Conservation (phyloP, 2,329 filamentous ascomycete genomes). For the Elsinoe perseae region DNA sequence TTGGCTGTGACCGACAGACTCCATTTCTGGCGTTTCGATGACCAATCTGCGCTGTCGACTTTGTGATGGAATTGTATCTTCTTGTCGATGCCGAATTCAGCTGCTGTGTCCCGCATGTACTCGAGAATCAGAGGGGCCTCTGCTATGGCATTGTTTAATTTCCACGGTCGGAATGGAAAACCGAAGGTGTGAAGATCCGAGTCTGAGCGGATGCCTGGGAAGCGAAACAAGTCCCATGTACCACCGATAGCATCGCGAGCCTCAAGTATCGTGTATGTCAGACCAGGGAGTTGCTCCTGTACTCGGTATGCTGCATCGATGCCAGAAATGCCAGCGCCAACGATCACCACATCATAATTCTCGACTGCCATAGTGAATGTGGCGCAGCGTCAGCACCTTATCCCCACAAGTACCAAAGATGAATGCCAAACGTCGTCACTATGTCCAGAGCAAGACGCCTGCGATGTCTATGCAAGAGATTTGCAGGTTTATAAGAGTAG, state of each 20-base stretch:
- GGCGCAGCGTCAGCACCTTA: neutral
- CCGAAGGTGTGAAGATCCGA: conserved; percentile 45
- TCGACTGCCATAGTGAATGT: conserved; percentile 7
- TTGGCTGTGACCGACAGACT: conserved; percentile 34
- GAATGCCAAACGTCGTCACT: too few relatives aligned
- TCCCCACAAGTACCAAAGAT: neutral
- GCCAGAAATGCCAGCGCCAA: conserved; percentile 68
- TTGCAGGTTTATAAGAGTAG: too few relatives aligned
- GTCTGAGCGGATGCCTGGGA: conserved; percentile 53
- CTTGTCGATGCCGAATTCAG: conserved; percentile 39
- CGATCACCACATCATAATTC: conserved; percentile 46
- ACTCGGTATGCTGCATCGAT: conserved; percentile 64
- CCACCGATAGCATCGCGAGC: conserved; percentile 59
- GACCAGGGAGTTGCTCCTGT: conserved; percentile 41
- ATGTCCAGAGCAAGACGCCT: too few relatives aligned
- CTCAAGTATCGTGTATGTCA: conserved; percentile 61
- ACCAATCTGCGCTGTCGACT: conserved; percentile 37
- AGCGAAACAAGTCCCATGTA: conserved; percentile 72
- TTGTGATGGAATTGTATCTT: conserved; percentile 39
- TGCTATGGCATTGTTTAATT: conserved; percentile 40
- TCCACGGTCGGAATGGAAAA: conserved; percentile 66
- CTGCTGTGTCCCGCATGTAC: conserved; percentile 39
- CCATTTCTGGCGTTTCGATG: conserved; percentile 44
- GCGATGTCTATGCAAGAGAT: too few relatives aligned
- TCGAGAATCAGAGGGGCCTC: conserved; percentile 38